Evolutionary conservation across 208 protist genomes (phyloP), one percentile per base, ranked within the genome.

Genomic region (Angomonas deanei): DNA sequence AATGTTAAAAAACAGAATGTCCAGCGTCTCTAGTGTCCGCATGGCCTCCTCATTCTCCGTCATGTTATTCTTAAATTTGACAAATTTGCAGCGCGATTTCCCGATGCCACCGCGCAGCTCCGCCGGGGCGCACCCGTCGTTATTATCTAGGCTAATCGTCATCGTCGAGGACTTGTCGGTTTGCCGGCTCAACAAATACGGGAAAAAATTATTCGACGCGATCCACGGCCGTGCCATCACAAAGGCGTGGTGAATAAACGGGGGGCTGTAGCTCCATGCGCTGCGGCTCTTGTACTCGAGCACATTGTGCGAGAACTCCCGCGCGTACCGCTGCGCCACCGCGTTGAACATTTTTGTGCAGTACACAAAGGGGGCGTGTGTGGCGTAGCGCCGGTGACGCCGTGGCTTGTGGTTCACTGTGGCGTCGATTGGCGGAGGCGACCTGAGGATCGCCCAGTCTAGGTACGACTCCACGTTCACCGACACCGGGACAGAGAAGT

Each of bases 171-270:
- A 53, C 42, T 56, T 50, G 28, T 11, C 5, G 2, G 30, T 59
- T 58, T n/a, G 11, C 11, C 36, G 42, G 31, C 33, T 59, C 49
- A 11, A 74, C 33, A 8, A 86, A 27, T 82, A 76, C 19, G 74
- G 53, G 38, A 78, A 66, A 50, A 78, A 89, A 3, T 66, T 66
- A 28, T 78, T 71, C 2, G 76, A 84, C 4, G 63, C 69, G 42
- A 70, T 62, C 82, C 82, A 89, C 8, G 82, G 82, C 10, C 82
- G 71, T 6, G 72, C 72, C 75, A 89, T 80, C 15, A 73, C 68
- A 46, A 86, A 84, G 46, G 72, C 78, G 64, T 85, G 80, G 70
- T 90, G 82, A 42, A 86, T 52, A 61, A 86, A 90, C 17, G 83
- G 83, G 10, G 77, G 57, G 38, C 74, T 77, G 2, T 84, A 30